A percentile compares a stretch with the other conserved stretches of the same genome.
phyloP scores from a whole-genome alignment of 225 moss, liverwort and hornwort species.

The Physcomitrellopsis africana region DNA sequence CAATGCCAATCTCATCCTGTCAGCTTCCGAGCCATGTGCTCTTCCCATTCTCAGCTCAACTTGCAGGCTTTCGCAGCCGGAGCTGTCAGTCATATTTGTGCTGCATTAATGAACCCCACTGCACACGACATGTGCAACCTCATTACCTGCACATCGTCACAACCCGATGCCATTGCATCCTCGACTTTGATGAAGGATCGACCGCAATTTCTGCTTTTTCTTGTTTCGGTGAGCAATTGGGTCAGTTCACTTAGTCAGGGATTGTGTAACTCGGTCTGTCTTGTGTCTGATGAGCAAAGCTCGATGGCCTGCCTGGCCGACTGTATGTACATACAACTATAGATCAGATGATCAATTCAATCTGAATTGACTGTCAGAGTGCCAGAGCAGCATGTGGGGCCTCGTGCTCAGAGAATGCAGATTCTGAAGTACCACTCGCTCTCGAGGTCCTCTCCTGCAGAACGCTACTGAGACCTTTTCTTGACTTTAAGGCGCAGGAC shows the following conservation, averaged over 20 bases:
- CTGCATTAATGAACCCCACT: constrained; percentile 30
- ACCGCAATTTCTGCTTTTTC: too few relatives aligned
- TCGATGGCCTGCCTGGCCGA: too few relatives aligned
- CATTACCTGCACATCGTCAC: constrained; percentile 3
- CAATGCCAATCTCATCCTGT: constrained; percentile 13
- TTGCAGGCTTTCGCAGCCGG: background rate
- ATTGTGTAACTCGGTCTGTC: too few relatives aligned
- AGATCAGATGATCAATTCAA: constrained; percentile 17
- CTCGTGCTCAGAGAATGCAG: background rate
- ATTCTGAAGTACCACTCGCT: too few relatives aligned
- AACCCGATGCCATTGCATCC: too few relatives aligned
- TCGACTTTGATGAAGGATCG: too few relatives aligned
- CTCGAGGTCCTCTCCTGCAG: too few relatives aligned
- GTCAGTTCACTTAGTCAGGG: too few relatives aligned
- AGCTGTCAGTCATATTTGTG: constrained; percentile 26
- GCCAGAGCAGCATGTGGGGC: constrained; percentile 34
- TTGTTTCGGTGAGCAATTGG: too few relatives aligned
- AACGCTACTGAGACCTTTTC: too few relatives aligned
- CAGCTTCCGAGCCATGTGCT: constrained; percentile 1
- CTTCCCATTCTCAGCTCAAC: background rate
- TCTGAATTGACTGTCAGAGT: constrained; percentile 11
- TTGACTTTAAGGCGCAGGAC: too few relatives aligned
- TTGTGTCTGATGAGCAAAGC: too few relatives aligned
- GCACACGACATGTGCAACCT: constrained; percentile 29
- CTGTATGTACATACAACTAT: constrained; percentile 13